Conservation (phyloP, 2,329 filamentous ascomycete genomes). For the Colletotrichum spaethianum region DNA sequence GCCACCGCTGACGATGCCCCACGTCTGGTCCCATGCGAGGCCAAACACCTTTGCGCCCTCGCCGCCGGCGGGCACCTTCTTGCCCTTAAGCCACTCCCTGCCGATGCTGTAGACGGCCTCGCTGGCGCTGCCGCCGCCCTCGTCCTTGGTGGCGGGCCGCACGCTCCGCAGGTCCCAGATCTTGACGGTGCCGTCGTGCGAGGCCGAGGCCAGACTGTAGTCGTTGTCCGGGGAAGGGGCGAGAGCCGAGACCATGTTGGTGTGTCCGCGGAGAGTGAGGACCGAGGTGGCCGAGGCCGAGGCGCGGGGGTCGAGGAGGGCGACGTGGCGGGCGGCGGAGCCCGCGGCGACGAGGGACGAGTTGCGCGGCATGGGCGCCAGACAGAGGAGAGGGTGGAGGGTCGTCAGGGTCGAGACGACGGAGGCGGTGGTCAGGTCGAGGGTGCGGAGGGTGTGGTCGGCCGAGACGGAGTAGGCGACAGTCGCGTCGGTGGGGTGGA, state of each 20-base stretch:
- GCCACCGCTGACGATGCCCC: slow-evolving; percentile 91
- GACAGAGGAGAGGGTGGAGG: slow-evolving; percentile 84
- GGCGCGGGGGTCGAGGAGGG: slow-evolving; percentile 90
- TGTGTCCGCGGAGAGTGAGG: slow-evolving; percentile 93
- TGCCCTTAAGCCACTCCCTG: slow-evolving; percentile 78
- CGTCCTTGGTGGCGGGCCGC: slow-evolving; percentile 70
- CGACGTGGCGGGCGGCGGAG: slow-evolving; percentile 88
- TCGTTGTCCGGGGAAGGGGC: slow-evolving; percentile 73
- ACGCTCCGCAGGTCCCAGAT: slow-evolving; percentile 92
- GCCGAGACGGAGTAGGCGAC: slow-evolving; percentile 93
- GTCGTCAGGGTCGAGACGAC: slow-evolving; percentile 88
- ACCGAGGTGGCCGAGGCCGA: slow-evolving; percentile 83
- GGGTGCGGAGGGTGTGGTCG: slow-evolving; percentile 91
- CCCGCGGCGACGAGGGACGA: slow-evolving; percentile 77
- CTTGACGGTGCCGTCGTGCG: slow-evolving; percentile 91
- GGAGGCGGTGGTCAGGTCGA: slow-evolving; percentile 86
- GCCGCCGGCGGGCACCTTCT: slow-evolving; percentile 77
- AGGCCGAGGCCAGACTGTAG: slow-evolving; percentile 89
- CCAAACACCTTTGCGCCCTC: slow-evolving; percentile 92
- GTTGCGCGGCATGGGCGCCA: slow-evolving; percentile 79
- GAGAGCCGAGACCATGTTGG: slow-evolving; percentile 72
- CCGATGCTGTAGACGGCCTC: slow-evolving; percentile 83
- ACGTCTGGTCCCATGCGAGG: slow-evolving; percentile 86
- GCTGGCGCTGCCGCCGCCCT: slow-evolving; percentile 76
- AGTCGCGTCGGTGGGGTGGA: slow-evolving; percentile 87